phyloP scores from a whole-genome alignment of 2,329 filamentous ascomycete genomes.

The Tolypocladium tropicale region DNA sequence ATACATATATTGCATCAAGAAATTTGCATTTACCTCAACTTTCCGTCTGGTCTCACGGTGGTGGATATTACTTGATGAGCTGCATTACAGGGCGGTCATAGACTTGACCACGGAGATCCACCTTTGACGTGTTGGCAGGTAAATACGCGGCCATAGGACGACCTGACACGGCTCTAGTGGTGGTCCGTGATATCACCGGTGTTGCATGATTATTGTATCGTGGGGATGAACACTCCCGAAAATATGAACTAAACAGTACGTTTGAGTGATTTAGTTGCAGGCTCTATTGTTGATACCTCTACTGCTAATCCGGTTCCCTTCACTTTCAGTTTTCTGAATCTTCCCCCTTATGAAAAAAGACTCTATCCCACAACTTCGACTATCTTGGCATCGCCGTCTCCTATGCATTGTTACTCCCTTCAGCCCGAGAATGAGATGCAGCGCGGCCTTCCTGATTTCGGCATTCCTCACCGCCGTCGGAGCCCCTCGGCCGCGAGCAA shows the following conservation, averaged over 20 bases:
- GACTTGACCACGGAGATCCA: too few species aligned
- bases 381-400: not conserved
- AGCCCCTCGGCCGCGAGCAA: not conserved
- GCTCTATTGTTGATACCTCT: not conserved
- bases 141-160: too few species aligned
- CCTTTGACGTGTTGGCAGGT: too few species aligned
- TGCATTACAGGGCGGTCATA: too few species aligned
- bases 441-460: not conserved
- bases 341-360: not conserved
- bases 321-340: not conserved
- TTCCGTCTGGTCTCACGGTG: too few species aligned
- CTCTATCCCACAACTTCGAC: not conserved
- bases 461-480: not conserved
- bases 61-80: too few species aligned
- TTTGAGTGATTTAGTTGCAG: not conserved
- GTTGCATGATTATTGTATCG: too few species aligned
- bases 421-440: not conserved
- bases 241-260: too few species aligned
- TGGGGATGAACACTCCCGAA: too few species aligned
- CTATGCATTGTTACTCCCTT: not conserved
- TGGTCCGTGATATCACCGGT: not conserved
- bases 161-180: not conserved
- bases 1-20: too few species aligned
- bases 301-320: not conserved
- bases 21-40: too few species aligned